Percentiles rank a stretch among this genome's conserved stretches.
Evolutionary conservation across 108 stramenopile species (phyloP).

Genomic region (Skeletonema potamos): DNA sequence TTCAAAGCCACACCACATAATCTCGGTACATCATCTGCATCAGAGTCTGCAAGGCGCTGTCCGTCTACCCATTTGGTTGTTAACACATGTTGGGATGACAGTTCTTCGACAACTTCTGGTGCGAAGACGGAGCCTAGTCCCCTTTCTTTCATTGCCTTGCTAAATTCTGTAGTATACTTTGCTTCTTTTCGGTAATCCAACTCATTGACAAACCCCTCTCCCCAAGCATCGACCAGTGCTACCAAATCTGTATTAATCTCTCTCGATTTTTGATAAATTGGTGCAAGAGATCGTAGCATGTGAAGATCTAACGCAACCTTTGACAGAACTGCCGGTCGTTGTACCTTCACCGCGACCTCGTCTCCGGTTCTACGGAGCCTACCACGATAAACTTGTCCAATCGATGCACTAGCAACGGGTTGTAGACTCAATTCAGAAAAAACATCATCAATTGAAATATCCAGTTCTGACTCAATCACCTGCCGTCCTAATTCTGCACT

Average conservation of each 20-base stretch:
- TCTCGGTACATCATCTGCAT: constrained; percentile 51
- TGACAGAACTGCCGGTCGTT: constrained; percentile 76
- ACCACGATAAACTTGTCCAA: constrained; percentile 90
- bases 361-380: constrained; percentile 33
- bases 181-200: constrained; percentile 83
- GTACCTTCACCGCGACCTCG: constrained; percentile 85
- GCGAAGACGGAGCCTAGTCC: constrained; percentile 59
- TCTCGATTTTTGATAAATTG: constrained; percentile 44
- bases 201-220: constrained; percentile 81
- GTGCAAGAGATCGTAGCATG: constrained; percentile 62
- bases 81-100: constrained; percentile 60
- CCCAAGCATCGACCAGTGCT: constrained; percentile 80
- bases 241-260: constrained; percentile 57
- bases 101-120: constrained; percentile 55
- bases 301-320: constrained; percentile 81
- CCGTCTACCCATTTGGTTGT: constrained; percentile 88
- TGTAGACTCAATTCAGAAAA: constrained; percentile 43
- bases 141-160: constrained; percentile 52
- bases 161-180: constrained; percentile 55
- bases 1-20: constrained; percentile 76
- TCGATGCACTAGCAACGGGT: constrained; percentile 84
- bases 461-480: constrained; percentile 64
- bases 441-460: constrained; percentile 44
- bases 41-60: constrained; percentile 51
- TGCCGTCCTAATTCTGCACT: constrained; percentile 34